These are phyloP conservation scores for Helianthus tuberosus DNA, from an alignment of 129 eudicot genomes.

Conservation along the genomic window DNA sequence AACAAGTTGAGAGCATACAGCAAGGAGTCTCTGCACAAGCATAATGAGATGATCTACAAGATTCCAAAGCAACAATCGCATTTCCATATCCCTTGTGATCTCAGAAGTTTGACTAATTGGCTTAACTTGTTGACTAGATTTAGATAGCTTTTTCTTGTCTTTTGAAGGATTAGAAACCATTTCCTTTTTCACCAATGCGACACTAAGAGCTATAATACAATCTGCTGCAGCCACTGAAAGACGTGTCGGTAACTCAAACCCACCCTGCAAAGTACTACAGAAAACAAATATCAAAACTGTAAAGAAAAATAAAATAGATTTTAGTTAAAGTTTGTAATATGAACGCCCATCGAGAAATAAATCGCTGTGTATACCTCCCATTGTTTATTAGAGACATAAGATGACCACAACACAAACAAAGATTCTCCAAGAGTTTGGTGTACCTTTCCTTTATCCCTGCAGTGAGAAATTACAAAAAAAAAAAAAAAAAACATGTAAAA, in stretches of 20 bases:
- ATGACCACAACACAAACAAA: slow-evolving; percentile 45
- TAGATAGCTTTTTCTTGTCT: slow-evolving; percentile 41
- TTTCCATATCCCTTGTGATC: slow-evolving; percentile 42
- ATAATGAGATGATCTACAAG: slow-evolving; percentile 60
- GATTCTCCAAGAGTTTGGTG: slow-evolving; percentile 52
- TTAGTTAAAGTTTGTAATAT: neutral
- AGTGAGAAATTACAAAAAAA: slow-evolving; percentile 8
- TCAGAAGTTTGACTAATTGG: slow-evolving; percentile 48
- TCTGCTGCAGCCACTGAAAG: slow-evolving; percentile 89
- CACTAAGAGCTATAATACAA: slow-evolving; percentile 60
- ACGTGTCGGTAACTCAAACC: slow-evolving; percentile 96
- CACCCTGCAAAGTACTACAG: slow-evolving; percentile 74
- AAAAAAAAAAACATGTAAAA: neutral
- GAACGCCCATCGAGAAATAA: neutral
- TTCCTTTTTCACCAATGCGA: slow-evolving; percentile 57
- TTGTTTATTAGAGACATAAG: slow-evolving; percentile 49
- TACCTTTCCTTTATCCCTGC: slow-evolving; percentile 66
- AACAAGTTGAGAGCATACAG: slow-evolving; percentile 52
- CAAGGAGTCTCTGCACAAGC: slow-evolving; percentile 68
- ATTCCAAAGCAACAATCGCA: slow-evolving; percentile 67
- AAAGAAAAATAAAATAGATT: neutral
- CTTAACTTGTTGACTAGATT: slow-evolving; percentile 33
- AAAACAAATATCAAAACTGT: slow-evolving; percentile 8
- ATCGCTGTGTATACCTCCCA: slow-evolving; percentile 56
- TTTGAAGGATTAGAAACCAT: slow-evolving; percentile 36